phyloP scores from a whole-genome alignment of 192 early-diverging fungal genomes.

The Spizellomyces punctatus region DNA sequence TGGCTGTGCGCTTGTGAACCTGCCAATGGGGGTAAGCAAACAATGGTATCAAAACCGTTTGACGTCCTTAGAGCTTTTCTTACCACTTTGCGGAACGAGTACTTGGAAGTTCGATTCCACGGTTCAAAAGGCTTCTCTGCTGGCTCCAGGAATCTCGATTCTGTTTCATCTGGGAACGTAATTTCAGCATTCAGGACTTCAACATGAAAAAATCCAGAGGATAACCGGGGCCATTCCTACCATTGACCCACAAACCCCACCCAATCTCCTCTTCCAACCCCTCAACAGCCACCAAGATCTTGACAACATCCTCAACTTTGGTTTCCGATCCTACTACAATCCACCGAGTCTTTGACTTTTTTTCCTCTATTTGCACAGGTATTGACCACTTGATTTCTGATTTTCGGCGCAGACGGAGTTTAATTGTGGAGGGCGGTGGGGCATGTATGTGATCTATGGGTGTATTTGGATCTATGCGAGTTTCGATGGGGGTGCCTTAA shows the following conservation, averaged over 20 bases:
- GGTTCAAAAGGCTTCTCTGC: constrained; percentile 16
- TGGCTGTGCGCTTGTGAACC: constrained; percentile 1
- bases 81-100: constrained; percentile 18
- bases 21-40: background rate
- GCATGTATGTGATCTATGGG: constrained; percentile 25
- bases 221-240: background rate
- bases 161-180: background rate
- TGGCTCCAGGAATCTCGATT: constrained; percentile 8
- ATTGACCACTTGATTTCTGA: constrained; percentile 31
- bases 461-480: constrained; percentile 34
- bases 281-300: constrained; percentile 23
- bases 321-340: constrained; percentile 25
- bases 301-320: constrained; percentile 29
- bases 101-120: constrained; percentile 13
- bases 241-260: background rate
- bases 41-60: no score
- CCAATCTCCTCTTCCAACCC: constrained; percentile 26
- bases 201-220: no score
- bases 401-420: constrained; percentile 34
- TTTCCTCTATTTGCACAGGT: constrained; percentile 19
- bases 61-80: no score
- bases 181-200: no score
- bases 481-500: constrained; percentile 27
- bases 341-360: constrained; percentile 3
- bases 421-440: constrained; percentile 14